phyloP scores from a whole-genome alignment of 2,329 filamentous ascomycete species.

The Fusarium siculi region DNA sequence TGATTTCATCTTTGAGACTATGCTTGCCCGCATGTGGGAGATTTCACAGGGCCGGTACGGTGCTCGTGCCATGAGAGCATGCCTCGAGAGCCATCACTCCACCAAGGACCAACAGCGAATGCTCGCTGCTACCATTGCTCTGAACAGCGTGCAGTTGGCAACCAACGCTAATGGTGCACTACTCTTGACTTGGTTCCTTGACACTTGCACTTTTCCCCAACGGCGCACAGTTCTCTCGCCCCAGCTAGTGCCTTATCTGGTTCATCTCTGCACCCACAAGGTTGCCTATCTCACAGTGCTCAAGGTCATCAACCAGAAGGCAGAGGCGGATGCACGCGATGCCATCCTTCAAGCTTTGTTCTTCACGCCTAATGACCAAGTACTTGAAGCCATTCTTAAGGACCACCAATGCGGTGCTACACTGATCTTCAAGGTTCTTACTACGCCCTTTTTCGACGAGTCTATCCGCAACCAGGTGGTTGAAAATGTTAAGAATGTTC shows the following conservation, averaged over 20 bases:
- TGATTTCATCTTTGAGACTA: slow-evolving; percentile 97
- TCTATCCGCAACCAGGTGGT: slow-evolving; percentile 87
- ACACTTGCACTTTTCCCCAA: slow-evolving; percentile 95
- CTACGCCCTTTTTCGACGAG: slow-evolving; percentile 97
- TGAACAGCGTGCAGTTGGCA: slow-evolving; percentile 95
- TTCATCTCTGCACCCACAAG: slow-evolving; percentile 97
- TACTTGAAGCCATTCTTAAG: slow-evolving; percentile 87
- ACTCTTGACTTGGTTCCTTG: slow-evolving; percentile 95
- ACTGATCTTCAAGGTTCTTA: slow-evolving; percentile 97
- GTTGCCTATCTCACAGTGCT: slow-evolving; percentile 96
- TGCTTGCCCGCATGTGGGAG: slow-evolving; percentile 95
- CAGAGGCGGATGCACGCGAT: slow-evolving; percentile 91
- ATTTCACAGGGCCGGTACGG: slow-evolving; percentile 93
- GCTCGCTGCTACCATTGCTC: slow-evolving; percentile 92
- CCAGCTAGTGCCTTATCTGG: slow-evolving; percentile 89
- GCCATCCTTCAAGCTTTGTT: slow-evolving; percentile 90
- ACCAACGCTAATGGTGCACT: slow-evolving; percentile 96
- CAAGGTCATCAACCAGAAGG: slow-evolving; percentile 98
- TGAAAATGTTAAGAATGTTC: slow-evolving; percentile 89
- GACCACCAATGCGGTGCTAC: slow-evolving; percentile 94
- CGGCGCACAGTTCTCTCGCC: slow-evolving; percentile 92
- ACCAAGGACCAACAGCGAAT: slow-evolving; percentile 96
- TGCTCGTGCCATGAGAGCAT: slow-evolving; percentile 94
- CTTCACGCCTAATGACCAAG: slow-evolving; percentile 87
- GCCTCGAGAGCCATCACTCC: slow-evolving; percentile 93